Evolutionary conservation across 2,329 filamentous ascomycete genomes (phyloP).

Genomic region (Diplodia seriata): DNA sequence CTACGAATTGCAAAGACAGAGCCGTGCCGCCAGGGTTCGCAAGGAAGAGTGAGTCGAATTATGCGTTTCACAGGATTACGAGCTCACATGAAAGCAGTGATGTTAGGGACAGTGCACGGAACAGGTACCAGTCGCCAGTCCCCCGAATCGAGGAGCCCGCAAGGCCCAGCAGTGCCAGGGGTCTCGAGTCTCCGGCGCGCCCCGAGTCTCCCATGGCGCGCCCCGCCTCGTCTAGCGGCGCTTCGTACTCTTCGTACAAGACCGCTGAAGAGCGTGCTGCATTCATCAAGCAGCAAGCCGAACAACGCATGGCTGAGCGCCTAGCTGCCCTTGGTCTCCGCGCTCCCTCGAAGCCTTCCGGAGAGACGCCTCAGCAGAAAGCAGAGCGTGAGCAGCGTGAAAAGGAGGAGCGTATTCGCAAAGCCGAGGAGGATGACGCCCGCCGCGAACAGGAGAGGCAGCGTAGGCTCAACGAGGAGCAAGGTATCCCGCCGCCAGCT

Average conservation of each 20-base stretch:
- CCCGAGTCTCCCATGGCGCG: slow-evolving; percentile 61
- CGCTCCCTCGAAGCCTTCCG: slow-evolving; percentile 72
- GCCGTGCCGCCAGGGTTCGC: slow-evolving; percentile 74
- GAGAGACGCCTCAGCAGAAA: slow-evolving; percentile 82
- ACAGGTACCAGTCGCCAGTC: slow-evolving; percentile 46
- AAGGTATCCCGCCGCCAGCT: slow-evolving; percentile 65
- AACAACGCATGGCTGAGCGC: slow-evolving; percentile 95
- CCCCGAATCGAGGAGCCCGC: slow-evolving; percentile 48
- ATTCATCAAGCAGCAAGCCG: slow-evolving; percentile 96
- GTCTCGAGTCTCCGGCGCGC: slow-evolving; percentile 59
- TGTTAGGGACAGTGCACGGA: slow-evolving; percentile 40
- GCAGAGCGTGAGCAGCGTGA: slow-evolving; percentile 88
- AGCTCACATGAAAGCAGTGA: slow-evolving; percentile 2
- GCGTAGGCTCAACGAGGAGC: slow-evolving; percentile 80
- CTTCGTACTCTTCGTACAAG: slow-evolving; percentile 81
- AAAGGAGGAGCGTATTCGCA: slow-evolving; percentile 81
- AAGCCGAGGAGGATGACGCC: slow-evolving; percentile 93
- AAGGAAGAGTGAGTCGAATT: slow-evolving; percentile 58
- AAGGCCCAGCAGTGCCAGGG: slow-evolving; percentile 40
- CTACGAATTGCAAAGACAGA: slow-evolving; percentile 89
- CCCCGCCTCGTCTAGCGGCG: slow-evolving; percentile 62
- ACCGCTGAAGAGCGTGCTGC: slow-evolving; percentile 93
- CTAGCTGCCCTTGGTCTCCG: slow-evolving; percentile 93
- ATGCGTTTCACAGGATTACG: background rate
- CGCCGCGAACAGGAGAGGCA: slow-evolving; percentile 88